Conservation (phyloP, 306 rosid species). For the Gynostemma pentaphyllum region DNA sequence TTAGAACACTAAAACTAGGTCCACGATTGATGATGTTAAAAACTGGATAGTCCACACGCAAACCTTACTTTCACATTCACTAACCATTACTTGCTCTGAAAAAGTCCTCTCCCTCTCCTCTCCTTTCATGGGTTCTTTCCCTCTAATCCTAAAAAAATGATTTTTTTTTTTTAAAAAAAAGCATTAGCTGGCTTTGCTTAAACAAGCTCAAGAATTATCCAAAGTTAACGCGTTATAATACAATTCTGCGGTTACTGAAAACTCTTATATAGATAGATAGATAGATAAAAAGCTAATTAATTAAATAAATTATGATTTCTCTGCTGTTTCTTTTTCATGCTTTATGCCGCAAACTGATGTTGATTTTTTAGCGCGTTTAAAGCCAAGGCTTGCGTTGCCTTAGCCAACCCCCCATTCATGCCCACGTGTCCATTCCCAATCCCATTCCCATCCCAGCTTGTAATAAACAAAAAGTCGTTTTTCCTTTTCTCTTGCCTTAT, state of each 20-base stretch:
- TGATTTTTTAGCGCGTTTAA: too few relatives aligned
- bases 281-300: too few relatives aligned
- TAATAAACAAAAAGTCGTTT: conserved; percentile 6
- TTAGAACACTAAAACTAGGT: neutral
- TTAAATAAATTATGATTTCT: too few relatives aligned
- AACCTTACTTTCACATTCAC: neutral
- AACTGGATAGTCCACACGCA: conserved; percentile 1
- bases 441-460: too few relatives aligned
- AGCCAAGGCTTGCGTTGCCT: neutral
- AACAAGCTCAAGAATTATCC: too few relatives aligned
- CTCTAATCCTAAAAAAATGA: too few relatives aligned
- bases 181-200: neutral
- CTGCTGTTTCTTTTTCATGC: neutral
- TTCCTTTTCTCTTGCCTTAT: neutral
- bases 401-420: neutral
- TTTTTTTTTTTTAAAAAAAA: neutral
- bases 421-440: too few relatives aligned
- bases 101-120: neutral
- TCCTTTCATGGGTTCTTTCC: neutral
- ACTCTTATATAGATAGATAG: neutral
- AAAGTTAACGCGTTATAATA: neutral
- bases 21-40: neutral
- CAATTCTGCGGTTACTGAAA: neutral
- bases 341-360: conserved; percentile 1
- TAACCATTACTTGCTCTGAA: too few relatives aligned